phyloP scores from a whole-genome alignment of 192 early-diverging fungal species.

The Mortierella hygrophila region DNA sequence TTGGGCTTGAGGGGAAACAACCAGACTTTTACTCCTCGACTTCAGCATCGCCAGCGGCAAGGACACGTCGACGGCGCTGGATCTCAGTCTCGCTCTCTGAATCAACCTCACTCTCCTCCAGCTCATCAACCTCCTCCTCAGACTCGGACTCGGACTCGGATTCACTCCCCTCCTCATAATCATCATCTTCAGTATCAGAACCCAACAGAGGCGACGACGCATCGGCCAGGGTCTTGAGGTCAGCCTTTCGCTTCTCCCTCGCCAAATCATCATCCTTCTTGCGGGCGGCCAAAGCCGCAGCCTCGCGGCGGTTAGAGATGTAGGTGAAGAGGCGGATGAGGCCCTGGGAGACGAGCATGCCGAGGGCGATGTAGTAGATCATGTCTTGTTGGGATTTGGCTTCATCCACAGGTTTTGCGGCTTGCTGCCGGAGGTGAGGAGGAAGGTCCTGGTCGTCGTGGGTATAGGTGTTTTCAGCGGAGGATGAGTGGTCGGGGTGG shows the following conservation, averaged over 20 bases:
- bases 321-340: conserved; percentile 49
- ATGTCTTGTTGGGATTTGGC: conserved; percentile 30
- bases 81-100: conserved; percentile 22
- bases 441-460: background rate
- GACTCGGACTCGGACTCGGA: conserved; percentile 7
- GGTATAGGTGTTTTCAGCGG: background rate
- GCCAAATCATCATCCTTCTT: conserved; percentile 40
- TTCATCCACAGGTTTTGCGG: background rate
- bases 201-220: conserved; percentile 18
- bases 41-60: conserved; percentile 20
- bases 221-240: conserved; percentile 2
- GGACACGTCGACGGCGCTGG: conserved; percentile 33
- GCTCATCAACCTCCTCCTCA: conserved; percentile 16
- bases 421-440: background rate
- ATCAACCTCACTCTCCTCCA: conserved; percentile 13
- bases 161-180: conserved; percentile 36
- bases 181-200: conserved; percentile 46
- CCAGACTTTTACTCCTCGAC: conserved; percentile 30
- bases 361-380: conserved; percentile 50
- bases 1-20: background rate
- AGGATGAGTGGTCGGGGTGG: conserved; percentile 5
- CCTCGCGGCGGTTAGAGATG: conserved; percentile 41
- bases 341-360: conserved; percentile 49
- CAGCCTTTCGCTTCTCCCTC: background rate
- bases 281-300: conserved; percentile 24